phyloP scores from a whole-genome alignment of 139 green algal genomes.

The Monoraphidium neglectum region DNA sequence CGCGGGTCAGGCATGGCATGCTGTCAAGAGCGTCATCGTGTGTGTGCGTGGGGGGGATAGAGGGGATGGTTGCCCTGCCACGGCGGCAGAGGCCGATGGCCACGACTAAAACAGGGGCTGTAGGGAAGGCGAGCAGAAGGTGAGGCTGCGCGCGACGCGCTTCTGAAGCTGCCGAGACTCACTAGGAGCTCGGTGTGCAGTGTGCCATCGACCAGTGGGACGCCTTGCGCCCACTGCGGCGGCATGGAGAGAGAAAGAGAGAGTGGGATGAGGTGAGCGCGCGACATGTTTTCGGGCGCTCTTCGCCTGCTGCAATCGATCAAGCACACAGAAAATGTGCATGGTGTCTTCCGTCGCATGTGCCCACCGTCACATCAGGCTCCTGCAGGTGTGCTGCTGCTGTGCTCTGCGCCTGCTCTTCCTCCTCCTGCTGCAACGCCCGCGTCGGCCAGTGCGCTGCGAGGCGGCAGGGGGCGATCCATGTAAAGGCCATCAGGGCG shows the following conservation, averaged over 20 bases:
- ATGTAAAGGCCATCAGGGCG: not conserved
- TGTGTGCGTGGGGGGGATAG: too few species aligned
- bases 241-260: not conserved
- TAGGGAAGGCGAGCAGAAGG: too few species aligned
- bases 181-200: conserved; percentile 2
- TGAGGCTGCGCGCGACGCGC: too few species aligned
- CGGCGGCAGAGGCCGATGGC: too few species aligned
- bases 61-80: not conserved
- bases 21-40: too few species aligned
- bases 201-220: not conserved
- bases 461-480: not conserved
- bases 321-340: too few species aligned
- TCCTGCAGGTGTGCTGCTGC: conserved; percentile 2
- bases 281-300: not conserved
- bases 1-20: not conserved
- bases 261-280: not conserved
- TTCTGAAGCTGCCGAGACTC: too few species aligned
- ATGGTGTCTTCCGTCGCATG: too few species aligned
- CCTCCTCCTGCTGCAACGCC: conserved; percentile 42
- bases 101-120: too few species aligned
- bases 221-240: not conserved
- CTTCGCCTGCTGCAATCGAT: too few species aligned
- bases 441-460: conserved; percentile 35
- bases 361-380: not conserved
- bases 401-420: conserved; percentile 20